These are phyloP conservation scores for Dryas integrifolia DNA, from an alignment of 331 rosid genomes.

Conservation along the genomic window DNA sequence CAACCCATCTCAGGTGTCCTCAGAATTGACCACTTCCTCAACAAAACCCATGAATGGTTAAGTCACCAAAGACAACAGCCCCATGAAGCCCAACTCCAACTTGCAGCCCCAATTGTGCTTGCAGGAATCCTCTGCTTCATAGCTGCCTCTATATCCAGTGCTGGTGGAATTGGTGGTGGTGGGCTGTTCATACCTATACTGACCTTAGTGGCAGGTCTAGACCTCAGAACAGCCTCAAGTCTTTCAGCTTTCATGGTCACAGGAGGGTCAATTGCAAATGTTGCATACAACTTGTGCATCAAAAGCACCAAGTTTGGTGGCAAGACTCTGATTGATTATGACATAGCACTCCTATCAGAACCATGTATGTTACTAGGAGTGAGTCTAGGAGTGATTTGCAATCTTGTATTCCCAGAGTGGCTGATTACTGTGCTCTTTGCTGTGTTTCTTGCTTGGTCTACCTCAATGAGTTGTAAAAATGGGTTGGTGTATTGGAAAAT, in stretches of 20 bases:
- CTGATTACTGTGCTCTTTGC: conserved; percentile 62
- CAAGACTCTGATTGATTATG: conserved; percentile 58
- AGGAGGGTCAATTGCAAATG: conserved; percentile 77
- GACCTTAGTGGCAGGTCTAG: conserved; percentile 56
- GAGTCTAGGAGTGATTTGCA: conserved; percentile 81
- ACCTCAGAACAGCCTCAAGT: conserved; percentile 76
- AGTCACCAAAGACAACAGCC: neutral
- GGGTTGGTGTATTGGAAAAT: conserved; percentile 53
- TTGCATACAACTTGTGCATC: conserved; percentile 43
- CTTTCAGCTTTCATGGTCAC: conserved; percentile 91
- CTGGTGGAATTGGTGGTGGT: conserved; percentile 87
- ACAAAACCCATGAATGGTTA: conserved; percentile 34
- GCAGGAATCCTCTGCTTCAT: conserved; percentile 55
- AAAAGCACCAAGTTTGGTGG: conserved; percentile 46
- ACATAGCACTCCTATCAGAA: conserved; percentile 68
- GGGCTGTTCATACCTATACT: conserved; percentile 76
- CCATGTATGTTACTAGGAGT: conserved; percentile 82
- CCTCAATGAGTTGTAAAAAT: conserved; percentile 59
- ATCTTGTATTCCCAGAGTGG: conserved; percentile 81
- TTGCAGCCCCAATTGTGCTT: conserved; percentile 17
- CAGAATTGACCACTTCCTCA: conserved; percentile 23
- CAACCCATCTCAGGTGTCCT: conserved; percentile 38
- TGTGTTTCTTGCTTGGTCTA: conserved; percentile 72
- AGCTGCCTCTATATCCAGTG: conserved; percentile 78
- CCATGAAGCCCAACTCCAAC: conserved; percentile 19